These are phyloP conservation scores for Nitzschia palea DNA, from an alignment of 108 stramenopile species.

Conservation along the genomic window DNA sequence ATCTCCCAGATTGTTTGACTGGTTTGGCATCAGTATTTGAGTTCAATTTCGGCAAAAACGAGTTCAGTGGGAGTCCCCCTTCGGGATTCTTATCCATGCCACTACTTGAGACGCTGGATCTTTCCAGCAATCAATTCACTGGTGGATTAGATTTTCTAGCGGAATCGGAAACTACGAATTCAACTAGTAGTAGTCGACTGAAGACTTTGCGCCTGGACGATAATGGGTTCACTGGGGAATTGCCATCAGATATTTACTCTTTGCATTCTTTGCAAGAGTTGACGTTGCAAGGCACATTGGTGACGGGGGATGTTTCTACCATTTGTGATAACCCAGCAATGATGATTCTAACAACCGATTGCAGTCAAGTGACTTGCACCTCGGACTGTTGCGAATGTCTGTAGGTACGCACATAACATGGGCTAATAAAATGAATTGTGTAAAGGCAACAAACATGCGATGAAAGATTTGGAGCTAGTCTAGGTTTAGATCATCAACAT, in stretches of 20 bases:
- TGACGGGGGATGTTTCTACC: constrained; percentile 22
- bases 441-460: too few relatives aligned
- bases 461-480: too few relatives aligned
- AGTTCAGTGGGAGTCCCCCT: constrained; percentile 28
- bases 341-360: constrained; percentile 20
- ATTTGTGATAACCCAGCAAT: constrained; percentile 7
- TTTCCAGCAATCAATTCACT: constrained; percentile 26
- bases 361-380: constrained; percentile 13
- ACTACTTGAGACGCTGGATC: constrained; percentile 11
- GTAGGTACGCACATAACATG: too few relatives aligned
- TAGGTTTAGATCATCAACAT: constrained; percentile 48
- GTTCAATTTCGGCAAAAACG: constrained; percentile 20
- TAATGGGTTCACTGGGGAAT: constrained; percentile 47
- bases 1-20: constrained; percentile 51
- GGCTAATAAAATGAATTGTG: too few relatives aligned
- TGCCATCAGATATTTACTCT: constrained; percentile 31
- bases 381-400: neutral
- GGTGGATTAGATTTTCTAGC: constrained; percentile 15
- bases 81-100: constrained; percentile 40
- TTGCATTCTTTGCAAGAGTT: constrained; percentile 34
- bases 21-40: constrained; percentile 23
- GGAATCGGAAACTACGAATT: neutral
- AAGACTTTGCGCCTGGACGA: constrained; percentile 41
- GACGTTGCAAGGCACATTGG: constrained; percentile 38
- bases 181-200: neutral